These are phyloP conservation scores for Globisporangium acanthophoron DNA, from an alignment of 352 stramenopile genomes.

Conservation along the genomic window DNA sequence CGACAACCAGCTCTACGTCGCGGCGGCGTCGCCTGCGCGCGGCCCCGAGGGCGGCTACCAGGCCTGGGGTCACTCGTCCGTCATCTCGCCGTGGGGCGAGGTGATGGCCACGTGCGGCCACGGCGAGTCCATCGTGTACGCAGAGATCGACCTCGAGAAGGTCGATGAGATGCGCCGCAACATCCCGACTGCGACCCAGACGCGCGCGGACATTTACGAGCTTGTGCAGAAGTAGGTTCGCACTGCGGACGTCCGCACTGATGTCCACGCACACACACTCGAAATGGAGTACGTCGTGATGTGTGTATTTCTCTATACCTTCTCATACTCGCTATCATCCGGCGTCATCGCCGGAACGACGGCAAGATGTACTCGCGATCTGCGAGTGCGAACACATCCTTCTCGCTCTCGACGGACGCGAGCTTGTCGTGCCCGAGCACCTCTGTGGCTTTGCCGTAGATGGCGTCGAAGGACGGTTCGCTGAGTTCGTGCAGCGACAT, in stretches of 20 bases:
- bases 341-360: conserved; percentile 5
- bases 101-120: conserved; percentile 95
- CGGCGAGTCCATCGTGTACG: conserved; percentile 90
- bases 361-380: conserved; percentile 42
- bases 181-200: conserved; percentile 95
- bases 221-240: conserved; percentile 67
- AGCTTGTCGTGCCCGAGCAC: conserved; percentile 27
- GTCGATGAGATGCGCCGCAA: conserved; percentile 94
- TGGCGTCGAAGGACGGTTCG: conserved; percentile 49
- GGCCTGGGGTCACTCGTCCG: conserved; percentile 97
- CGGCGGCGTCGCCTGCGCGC: conserved; percentile 94
- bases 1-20: conserved; percentile 95
- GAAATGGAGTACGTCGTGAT: too few relatives aligned
- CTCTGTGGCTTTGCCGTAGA: conserved; percentile 31
- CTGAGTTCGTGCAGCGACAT: conserved; percentile 35
- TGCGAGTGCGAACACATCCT: conserved; percentile 53
- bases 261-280: too few relatives aligned
- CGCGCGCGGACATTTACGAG: conserved; percentile 94
- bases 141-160: conserved; percentile 93
- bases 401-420: conserved; percentile 40
- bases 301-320: background rate
- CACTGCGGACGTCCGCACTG: background rate
- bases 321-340: background rate
- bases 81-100: conserved; percentile 97
- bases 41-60: conserved; percentile 95